Evolutionary conservation across 2,329 filamentous ascomycete genomes (phyloP), one percentile per base, ranked within the genome.

Genomic region (Metarhizium guizhouense): DNA sequence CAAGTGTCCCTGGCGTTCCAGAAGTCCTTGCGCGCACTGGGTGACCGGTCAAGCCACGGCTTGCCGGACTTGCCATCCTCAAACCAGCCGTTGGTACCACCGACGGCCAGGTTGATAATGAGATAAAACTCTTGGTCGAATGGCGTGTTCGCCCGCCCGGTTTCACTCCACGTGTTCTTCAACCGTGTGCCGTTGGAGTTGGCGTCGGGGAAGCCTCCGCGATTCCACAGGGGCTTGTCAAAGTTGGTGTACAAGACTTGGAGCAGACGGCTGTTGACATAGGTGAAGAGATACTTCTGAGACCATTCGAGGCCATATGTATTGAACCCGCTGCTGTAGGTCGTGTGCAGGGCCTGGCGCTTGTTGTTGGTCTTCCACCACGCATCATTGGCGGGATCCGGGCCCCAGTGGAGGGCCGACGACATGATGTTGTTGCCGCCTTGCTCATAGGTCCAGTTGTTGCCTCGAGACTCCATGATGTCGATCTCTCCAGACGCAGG

Each of bases 341-440:
- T 89, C 5, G 85, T 88, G 73, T 90, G 89, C 34, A 90, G 77
- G 11, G 88, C 85, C 59, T 79, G 73, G 54, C 84, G 83, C 76
- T 92, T 93, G 66, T 86, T 84, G 69, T 91, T 92, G 59, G 88
- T 93, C 62, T 82, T 80, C 87, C 87, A 94, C 86, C 86, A 95
- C 13, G 79, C 88, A 67, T 95, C 88, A 65, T 89, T 85, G 57
- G 75, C 78, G 4, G 76, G 62, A 63, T 89, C 79, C 1, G 89
- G 90, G 1, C 90, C 90, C 85, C 89, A 95, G 72, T 95, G 90
- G 34, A 95, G 76, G 2, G 89, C 81, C 2, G 88, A 92, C 1
- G 86, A 87, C 55, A 87, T 76, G 65, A 94, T 86, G 70, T 94
- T 86, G 75, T 91, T 90, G 61, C 90, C 90, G 48, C 90, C 90